Evolutionary conservation across 164 flowering plant species (phyloP).

Genomic region (Hamamelis virginiana): DNA sequence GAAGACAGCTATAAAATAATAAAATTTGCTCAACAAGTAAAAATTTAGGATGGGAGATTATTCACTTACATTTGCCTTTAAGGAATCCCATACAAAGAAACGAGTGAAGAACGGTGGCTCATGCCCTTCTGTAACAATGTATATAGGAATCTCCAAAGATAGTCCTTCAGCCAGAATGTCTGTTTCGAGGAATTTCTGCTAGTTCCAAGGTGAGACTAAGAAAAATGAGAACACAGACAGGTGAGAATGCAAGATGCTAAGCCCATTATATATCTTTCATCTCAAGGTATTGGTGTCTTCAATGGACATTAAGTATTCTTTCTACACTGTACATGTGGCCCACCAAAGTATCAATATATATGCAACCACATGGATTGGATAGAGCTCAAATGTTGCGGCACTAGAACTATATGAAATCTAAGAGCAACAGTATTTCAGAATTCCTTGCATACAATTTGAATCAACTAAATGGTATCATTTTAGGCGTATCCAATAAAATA

Average conservation of each 20-base stretch:
- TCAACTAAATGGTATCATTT: background rate
- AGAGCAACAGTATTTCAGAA: background rate
- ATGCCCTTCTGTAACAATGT: constrained; percentile 59
- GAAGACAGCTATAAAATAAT: background rate
- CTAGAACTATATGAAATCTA: background rate
- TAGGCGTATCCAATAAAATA: background rate
- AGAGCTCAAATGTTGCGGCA: background rate
- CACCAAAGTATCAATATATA: background rate
- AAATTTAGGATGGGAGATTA: background rate
- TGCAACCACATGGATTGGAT: background rate
- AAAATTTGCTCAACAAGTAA: background rate
- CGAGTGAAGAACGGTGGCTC: constrained; percentile 74
- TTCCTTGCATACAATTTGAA: background rate
- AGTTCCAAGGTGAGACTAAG: constrained; percentile 18
- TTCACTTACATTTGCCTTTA: constrained; percentile 52
- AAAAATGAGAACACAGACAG: constrained; percentile 1
- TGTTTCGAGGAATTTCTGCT: constrained; percentile 64
- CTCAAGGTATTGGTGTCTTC: background rate
- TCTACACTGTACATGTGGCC: background rate
- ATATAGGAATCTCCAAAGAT: constrained; percentile 53
- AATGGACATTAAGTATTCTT: background rate
- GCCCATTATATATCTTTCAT: background rate
- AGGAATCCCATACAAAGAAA: constrained; percentile 65
- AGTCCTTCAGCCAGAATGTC: constrained; percentile 49
- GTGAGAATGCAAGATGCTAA: background rate